Evolutionary conservation across 768 basidiomycete genomes (phyloP).

Genomic region (Guyanaporus albipodus): DNA sequence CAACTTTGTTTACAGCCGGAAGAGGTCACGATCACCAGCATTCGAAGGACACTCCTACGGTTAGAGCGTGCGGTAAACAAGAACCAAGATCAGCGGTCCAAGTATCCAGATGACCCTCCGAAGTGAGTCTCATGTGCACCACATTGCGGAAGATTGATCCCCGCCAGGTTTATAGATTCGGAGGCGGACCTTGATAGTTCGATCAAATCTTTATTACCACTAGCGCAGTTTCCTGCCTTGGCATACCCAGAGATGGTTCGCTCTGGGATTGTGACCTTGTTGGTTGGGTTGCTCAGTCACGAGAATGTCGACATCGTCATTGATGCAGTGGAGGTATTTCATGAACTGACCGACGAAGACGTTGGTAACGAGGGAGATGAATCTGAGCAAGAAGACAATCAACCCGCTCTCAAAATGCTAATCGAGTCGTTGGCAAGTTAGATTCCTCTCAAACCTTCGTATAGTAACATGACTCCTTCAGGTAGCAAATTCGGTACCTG

Average conservation of each 20-base stretch:
- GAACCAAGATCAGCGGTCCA: conserved; percentile 96
- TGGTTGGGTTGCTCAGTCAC: conserved; percentile 87
- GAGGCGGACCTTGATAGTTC: conserved; percentile 91
- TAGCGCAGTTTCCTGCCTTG: conserved; percentile 77
- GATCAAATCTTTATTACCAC: conserved; percentile 81
- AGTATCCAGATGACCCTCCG: conserved; percentile 87
- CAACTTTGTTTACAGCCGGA: conserved; percentile 44
- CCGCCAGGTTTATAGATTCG: conserved; percentile 90
- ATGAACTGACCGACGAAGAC: conserved; percentile 96
- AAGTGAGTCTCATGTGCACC: conserved; percentile 50
- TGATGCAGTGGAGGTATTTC: conserved; percentile 86
- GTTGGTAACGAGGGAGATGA: conserved; percentile 76
- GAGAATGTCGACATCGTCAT: conserved; percentile 98
- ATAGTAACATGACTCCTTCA: conserved; percentile 29
- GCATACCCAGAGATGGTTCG: conserved; percentile 89
- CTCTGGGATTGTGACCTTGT: conserved; percentile 61
- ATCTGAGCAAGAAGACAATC: conserved; percentile 54
- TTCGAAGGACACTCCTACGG: conserved; percentile 69
- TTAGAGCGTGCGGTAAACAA: conserved; percentile 91
- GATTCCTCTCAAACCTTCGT: neutral
- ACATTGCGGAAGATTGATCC: conserved; percentile 1
- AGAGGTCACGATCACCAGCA: conserved; percentile 61
- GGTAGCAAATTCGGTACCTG: conserved; percentile 81
- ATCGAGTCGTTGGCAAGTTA: conserved; percentile 70
- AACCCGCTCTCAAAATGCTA: conserved; percentile 68